These are phyloP conservation scores for Excoecaria cochinchinensis DNA, from an alignment of 345 rosid species.

Conservation along the genomic window DNA sequence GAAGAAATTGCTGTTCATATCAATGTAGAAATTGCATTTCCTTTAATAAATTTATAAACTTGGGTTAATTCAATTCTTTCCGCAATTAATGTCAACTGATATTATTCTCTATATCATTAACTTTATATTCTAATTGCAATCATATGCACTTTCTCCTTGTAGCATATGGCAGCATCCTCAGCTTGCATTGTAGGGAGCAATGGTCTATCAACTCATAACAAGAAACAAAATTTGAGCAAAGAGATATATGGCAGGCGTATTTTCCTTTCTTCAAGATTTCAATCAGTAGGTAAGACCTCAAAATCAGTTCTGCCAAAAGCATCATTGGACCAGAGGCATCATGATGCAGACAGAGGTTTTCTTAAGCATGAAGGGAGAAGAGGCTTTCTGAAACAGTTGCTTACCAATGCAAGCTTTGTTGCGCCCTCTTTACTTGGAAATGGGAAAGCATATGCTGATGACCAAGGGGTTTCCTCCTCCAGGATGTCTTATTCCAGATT, in stretches of 20 bases:
- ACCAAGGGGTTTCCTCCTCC: constrained; percentile 89
- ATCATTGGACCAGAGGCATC: constrained; percentile 47
- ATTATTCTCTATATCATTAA: background rate
- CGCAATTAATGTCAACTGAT: background rate
- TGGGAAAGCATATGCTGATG: constrained; percentile 85
- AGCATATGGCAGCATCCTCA: constrained; percentile 73
- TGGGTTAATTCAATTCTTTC: background rate
- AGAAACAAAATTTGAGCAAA: constrained; percentile 40
- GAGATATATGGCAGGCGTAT: constrained; percentile 38
- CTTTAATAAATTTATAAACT: background rate
- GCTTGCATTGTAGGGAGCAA: constrained; percentile 64
- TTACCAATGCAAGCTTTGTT: constrained; percentile 65
- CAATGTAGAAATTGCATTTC: background rate
- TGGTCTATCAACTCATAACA: constrained; percentile 41
- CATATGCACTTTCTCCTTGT: background rate
- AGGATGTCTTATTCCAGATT: constrained; percentile 98
- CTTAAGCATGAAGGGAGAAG: constrained; percentile 56
- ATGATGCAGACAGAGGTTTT: constrained; percentile 42
- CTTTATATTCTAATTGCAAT: background rate
- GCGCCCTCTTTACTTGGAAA: constrained; percentile 53
- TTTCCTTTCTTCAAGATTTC: constrained; percentile 35
- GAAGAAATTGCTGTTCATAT: background rate
- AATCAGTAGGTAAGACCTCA: constrained; percentile 33
- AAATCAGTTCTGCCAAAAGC: constrained; percentile 48
- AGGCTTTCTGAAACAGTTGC: constrained; percentile 62